Base-by-base conservation (phyloP, 2,329 filamentous ascomycete species). In the Tolypocladium ophioglossoides region DNA sequence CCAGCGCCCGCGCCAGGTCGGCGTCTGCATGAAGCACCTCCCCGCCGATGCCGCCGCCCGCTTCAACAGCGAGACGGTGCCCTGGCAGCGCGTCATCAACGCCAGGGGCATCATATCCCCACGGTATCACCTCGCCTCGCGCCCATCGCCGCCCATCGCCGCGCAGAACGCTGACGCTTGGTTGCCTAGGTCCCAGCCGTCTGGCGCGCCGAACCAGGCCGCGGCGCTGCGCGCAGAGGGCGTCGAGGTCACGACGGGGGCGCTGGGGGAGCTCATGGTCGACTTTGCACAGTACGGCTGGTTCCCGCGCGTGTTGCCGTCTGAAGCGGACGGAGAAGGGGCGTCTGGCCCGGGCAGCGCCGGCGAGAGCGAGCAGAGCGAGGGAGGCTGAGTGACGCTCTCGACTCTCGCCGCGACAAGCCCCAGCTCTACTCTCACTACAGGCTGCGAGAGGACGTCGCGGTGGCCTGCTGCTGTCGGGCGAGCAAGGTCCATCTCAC, bases 51-150 rank as follows among this genome's bases (percentile, higher is more conserved):
- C 74, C 0, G 68, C 72, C 0, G 59, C 66, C 54, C 76, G 70
- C 55, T 95, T 86, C 72, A 86, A 96, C 68, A 76, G 79, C 56
- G 76, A 74, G 27, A 96, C 86, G 59, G 92, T 97, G 4, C 92
- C 92, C 0, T 97, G 92, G 92, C 92, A 97, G 74, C 78, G 94
- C 55, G 89, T 97, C 56, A 87, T 97, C 66, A 96, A 92, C 68
- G 75, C 89, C 16, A 92, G 88, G 70, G 91, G 92, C 24, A 76
- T 83, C 56, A 95, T 97, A 61, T 95, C 91, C 47, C 87, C 87
- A 9, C 82, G 91, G 89, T 92, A 50, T 22, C n/a, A n/a, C n/a
- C 59, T 52, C 5, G 38, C 12, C 35, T 27, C 6, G 11, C 4
- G 7, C 18, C 4, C 16, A 10, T 40, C n/a, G 4, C 27, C 8